Conservation (phyloP, 495 filamentous ascomycete species). For the Neurospora sp. region DNA sequence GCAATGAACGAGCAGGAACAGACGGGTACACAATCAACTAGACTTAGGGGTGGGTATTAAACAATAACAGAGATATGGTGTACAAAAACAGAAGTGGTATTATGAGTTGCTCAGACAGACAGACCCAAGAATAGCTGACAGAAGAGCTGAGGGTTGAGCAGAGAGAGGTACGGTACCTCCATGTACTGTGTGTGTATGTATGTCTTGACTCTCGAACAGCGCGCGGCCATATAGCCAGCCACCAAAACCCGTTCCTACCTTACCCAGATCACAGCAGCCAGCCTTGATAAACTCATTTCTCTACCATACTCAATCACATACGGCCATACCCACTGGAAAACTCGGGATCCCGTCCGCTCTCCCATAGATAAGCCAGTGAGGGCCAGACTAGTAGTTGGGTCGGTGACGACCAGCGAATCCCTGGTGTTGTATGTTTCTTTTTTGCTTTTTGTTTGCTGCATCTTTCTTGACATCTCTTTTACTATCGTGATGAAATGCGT, state of each 20-base stretch:
- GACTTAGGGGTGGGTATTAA: neutral
- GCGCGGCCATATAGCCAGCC: too few relatives aligned
- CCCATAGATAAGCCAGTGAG: conserved; percentile 31
- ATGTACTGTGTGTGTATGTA: too few relatives aligned
- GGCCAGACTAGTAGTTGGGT: conserved; percentile 37
- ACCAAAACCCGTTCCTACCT: too few relatives aligned
- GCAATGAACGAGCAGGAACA: neutral
- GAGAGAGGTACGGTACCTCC: too few relatives aligned
- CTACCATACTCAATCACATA: neutral
- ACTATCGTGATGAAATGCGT: too few relatives aligned
- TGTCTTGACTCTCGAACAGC: too few relatives aligned
- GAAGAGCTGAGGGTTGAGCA: too few relatives aligned
- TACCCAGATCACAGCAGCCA: too few relatives aligned
- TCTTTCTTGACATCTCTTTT: too few relatives aligned
- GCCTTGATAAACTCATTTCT: neutral
- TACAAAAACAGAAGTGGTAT: neutral
- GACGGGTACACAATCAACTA: neutral
- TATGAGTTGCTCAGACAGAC: too few relatives aligned
- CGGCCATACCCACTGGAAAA: neutral
- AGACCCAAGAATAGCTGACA: too few relatives aligned
- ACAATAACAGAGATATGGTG: neutral
- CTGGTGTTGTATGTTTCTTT: conserved; percentile 34
- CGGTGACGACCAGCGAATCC: conserved; percentile 31
- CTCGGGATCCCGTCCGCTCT: conserved; percentile 43
- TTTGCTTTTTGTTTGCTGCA: neutral